A percentile compares a stretch with the other conserved stretches of the same genome.
phyloP scores from a whole-genome alignment of 768 basidiomycete genomes.

The Leccinum pellstonianum region DNA sequence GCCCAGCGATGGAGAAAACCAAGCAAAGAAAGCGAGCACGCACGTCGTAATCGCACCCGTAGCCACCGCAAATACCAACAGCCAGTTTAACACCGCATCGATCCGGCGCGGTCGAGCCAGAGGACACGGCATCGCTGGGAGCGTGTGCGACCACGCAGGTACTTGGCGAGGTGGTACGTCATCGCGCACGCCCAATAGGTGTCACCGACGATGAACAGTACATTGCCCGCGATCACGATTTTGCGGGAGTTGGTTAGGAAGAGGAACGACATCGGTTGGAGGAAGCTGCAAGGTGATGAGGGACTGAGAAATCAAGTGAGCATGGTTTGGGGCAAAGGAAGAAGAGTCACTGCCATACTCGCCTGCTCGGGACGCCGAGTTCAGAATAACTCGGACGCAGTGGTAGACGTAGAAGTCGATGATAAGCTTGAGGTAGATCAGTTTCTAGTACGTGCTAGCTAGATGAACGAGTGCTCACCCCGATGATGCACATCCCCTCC shows the following conservation, averaged over 20 bases:
- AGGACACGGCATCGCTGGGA: neutral
- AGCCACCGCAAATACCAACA: conserved; percentile 26
- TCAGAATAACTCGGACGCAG: conserved; percentile 7
- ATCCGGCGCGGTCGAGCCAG: conserved; percentile 12
- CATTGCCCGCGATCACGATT: conserved; percentile 22
- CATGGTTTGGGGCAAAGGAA: neutral
- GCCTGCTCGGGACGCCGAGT: conserved; percentile 23
- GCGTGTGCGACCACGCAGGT: conserved; percentile 6
- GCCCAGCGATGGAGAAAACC: too few species aligned
- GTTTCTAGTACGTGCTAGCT: neutral
- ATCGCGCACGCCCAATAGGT: conserved; percentile 19
- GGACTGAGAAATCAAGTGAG: neutral
- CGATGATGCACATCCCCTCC: conserved; percentile 23
- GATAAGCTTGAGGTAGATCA: conserved; percentile 19
- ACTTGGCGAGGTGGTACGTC: conserved; percentile 23
- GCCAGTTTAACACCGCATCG: conserved; percentile 21
- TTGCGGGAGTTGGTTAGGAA: conserved; percentile 3
- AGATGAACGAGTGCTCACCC: conserved; percentile 14
- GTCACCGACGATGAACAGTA: conserved; percentile 27
- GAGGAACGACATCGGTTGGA: conserved; percentile 5
- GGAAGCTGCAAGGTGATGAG: neutral
- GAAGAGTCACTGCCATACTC: neutral
- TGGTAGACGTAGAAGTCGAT: conserved; percentile 30
- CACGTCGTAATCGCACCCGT: conserved; percentile 27
- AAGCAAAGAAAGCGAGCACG: neutral